These are phyloP conservation scores for Chenopodium suecicum DNA, from an alignment of 148 eudicot species.

Conservation along the genomic window DNA sequence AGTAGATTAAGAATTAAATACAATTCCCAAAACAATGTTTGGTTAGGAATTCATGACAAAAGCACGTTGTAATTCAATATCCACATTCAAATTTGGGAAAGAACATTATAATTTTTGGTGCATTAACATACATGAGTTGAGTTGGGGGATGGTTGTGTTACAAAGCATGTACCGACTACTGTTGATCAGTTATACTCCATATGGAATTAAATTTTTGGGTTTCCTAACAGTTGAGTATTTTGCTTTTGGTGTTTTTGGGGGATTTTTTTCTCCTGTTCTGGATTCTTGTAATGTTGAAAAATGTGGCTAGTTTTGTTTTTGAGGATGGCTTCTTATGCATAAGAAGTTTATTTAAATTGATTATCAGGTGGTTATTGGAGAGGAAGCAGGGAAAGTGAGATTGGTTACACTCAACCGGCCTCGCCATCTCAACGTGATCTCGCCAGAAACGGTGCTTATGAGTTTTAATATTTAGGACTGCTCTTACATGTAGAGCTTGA, in stretches of 20 bases:
- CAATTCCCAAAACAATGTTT: too few relatives aligned
- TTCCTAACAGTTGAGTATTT: not conserved
- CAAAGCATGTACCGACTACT: not conserved
- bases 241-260: not conserved
- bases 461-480: not conserved
- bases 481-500: not conserved
- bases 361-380: slow-evolving; percentile 74
- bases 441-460: slow-evolving; percentile 64
- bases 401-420: slow-evolving; percentile 83
- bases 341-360: not conserved
- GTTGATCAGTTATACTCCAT: not conserved
- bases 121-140: not conserved
- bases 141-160: not conserved
- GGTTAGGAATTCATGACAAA: too few relatives aligned
- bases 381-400: slow-evolving; percentile 65
- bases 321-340: slow-evolving; percentile 4
- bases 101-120: not conserved
- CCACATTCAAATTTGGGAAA: not conserved
- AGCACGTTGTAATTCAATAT: too few relatives aligned
- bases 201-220: not conserved
- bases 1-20: not conserved
- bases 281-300: not conserved
- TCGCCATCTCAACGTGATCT: slow-evolving; percentile 83
- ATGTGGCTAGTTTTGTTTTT: not conserved
- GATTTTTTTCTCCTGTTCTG: not conserved